phyloP scores from a whole-genome alignment of 345 rosid genomes.

The Diplotaxis tenuifolia region DNA sequence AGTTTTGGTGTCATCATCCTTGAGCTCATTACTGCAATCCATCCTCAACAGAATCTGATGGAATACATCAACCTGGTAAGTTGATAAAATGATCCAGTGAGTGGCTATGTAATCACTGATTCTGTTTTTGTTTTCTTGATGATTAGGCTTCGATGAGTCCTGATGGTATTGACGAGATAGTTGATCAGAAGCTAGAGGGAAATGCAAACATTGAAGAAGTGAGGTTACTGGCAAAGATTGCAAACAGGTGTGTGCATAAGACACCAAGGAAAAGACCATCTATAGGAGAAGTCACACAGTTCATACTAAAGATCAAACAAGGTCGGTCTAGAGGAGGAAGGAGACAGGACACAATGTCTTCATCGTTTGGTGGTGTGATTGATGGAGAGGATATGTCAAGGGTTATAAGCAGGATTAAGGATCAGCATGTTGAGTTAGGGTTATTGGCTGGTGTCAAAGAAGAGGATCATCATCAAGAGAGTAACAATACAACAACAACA shows the following conservation, averaged over 20 bases:
- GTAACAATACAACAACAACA: not conserved
- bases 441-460: conserved; percentile 48
- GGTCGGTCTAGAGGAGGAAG: conserved; percentile 40
- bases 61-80: conserved; percentile 87
- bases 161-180: conserved; percentile 35
- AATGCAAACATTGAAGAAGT: not conserved
- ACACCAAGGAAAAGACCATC: conserved; percentile 75
- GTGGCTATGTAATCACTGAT: not conserved
- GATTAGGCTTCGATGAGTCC: conserved; percentile 80
- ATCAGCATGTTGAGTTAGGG: conserved; percentile 70
- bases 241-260: conserved; percentile 68
- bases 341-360: conserved; percentile 37
- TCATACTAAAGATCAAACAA: conserved; percentile 67
- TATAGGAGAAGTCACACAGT: conserved; percentile 80
- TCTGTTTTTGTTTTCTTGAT: not conserved
- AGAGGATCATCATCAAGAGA: conserved; percentile 34
- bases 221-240: conserved; percentile 30
- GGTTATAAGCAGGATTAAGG: conserved; percentile 63
- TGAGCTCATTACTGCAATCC: conserved; percentile 91
- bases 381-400: conserved; percentile 47
- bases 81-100: not conserved
- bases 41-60: conserved; percentile 91
- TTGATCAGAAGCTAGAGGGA: not conserved
- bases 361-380: conserved; percentile 29
- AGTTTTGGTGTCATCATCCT: conserved; percentile 90